Evolutionary conservation across 768 basidiomycete genomes (phyloP).

Genomic region (Macrolepiota fuliginosa): DNA sequence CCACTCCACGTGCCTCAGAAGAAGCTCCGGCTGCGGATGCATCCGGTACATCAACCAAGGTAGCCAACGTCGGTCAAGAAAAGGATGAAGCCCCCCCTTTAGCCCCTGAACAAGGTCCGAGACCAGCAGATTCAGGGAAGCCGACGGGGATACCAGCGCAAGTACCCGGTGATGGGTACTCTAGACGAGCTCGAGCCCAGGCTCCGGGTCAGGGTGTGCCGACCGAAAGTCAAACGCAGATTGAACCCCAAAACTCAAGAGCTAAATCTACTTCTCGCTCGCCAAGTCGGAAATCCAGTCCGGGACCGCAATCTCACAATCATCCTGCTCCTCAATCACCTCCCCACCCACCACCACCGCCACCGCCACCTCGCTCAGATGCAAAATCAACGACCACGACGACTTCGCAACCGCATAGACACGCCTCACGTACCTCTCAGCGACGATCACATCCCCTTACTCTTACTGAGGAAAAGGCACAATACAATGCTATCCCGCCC

Average conservation of each 20-base stretch:
- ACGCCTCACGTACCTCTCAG: constrained; percentile 1
- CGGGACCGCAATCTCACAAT: background rate
- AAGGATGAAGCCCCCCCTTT: no score
- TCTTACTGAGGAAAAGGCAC: constrained; percentile 5
- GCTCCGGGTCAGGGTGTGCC: background rate
- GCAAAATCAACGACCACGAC: background rate
- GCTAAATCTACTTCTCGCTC: background rate
- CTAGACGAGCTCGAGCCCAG: no score
- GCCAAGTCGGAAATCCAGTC: background rate
- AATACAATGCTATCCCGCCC: constrained; percentile 8
- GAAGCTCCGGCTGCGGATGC: no score
- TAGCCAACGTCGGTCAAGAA: no score
- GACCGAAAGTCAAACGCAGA: background rate
- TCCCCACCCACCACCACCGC: background rate
- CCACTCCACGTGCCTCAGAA: no score
- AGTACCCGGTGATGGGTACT: no score
- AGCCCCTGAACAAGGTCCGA: no score
- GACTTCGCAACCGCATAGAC: background rate
- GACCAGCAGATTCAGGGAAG: no score
- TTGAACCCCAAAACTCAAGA: background rate
- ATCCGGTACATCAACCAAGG: no score
- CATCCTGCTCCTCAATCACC: background rate
- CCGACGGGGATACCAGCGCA: no score
- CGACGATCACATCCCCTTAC: constrained; percentile 7
- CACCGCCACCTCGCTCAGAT: background rate